These are phyloP conservation scores for Thecaphora thlaspeos DNA, from an alignment of 1,284 basidiomycete genomes.

Conservation along the genomic window DNA sequence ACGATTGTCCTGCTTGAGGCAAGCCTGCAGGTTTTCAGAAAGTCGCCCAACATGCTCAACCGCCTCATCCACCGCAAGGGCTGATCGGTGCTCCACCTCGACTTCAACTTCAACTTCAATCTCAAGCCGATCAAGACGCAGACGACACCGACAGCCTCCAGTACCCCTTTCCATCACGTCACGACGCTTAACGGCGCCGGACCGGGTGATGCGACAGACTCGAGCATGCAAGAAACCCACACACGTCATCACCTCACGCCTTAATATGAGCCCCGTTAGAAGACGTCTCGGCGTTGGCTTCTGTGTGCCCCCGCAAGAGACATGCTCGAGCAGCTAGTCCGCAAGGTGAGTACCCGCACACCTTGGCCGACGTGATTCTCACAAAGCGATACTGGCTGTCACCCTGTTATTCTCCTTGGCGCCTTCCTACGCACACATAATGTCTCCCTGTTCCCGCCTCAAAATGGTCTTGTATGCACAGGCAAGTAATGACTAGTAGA, in stretches of 20 bases:
- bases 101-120: slow-evolving; percentile 95
- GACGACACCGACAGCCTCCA: slow-evolving; percentile 98
- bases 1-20: slow-evolving; percentile 99
- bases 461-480: too few species aligned
- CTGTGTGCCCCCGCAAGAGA: slow-evolving; percentile 98
- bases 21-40: slow-evolving; percentile 94
- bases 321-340: too few species aligned
- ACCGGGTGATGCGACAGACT: slow-evolving; percentile 99
- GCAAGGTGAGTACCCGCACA: too few species aligned
- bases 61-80: slow-evolving; percentile 98
- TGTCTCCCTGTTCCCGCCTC: too few species aligned
- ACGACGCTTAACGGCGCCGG: slow-evolving; percentile 98
- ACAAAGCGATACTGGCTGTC: too few species aligned
- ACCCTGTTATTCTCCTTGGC: too few species aligned
- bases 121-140: slow-evolving; percentile 97
- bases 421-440: too few species aligned
- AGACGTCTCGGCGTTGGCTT: slow-evolving; percentile 99
- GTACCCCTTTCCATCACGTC: slow-evolving; percentile 95
- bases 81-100: slow-evolving; percentile 88
- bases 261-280: slow-evolving; percentile 98
- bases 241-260: slow-evolving; percentile 74
- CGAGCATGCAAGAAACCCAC: slow-evolving; percentile 99
- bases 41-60: slow-evolving; percentile 99
- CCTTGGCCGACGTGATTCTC: too few species aligned
- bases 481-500: too few species aligned